A percentile compares a stretch with the other conserved stretches of the same genome.
These are phyloP conservation scores for Trametes punicea DNA, from an alignment of 768 basidiomycete species.

Conservation along the genomic window DNA sequence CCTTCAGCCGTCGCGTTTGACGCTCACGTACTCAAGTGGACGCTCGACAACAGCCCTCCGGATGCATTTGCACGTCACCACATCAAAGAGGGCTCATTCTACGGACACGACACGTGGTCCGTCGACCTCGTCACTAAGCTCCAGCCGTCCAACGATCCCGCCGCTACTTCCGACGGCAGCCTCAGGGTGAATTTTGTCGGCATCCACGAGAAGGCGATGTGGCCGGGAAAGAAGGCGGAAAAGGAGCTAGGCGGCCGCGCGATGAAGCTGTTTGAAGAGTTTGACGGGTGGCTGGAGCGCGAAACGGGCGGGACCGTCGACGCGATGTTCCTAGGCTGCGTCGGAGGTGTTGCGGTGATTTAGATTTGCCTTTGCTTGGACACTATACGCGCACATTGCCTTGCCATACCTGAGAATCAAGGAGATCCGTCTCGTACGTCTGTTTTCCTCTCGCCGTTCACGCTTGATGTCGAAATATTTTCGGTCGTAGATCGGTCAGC, in stretches of 20 bases:
- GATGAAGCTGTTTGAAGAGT: constrained; percentile 68
- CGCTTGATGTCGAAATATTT: too few species aligned
- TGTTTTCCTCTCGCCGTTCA: too few species aligned
- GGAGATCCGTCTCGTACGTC: too few species aligned
- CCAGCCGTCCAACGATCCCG: constrained; percentile 24
- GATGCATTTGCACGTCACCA: constrained; percentile 76
- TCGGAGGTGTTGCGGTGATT: constrained; percentile 55
- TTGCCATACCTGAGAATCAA: too few species aligned
- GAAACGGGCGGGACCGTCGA: constrained; percentile 65
- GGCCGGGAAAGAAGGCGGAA: constrained; percentile 59
- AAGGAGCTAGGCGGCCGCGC: constrained; percentile 51
- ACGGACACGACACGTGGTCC: constrained; percentile 68
- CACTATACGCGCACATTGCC: too few species aligned
- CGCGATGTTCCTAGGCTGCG: constrained; percentile 62
- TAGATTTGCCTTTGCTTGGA: too few species aligned
- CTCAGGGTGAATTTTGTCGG: constrained; percentile 75
- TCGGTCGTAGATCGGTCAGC: too few species aligned
- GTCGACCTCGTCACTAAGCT: constrained; percentile 70
- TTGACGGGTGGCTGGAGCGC: constrained; percentile 74
- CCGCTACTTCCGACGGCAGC: constrained; percentile 17
- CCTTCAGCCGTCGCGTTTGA: constrained; percentile 79
- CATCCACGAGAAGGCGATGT: constrained; percentile 80
- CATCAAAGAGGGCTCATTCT: constrained; percentile 89
- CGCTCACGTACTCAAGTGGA: constrained; percentile 85
- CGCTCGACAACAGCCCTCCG: constrained; percentile 75